phyloP scores from a whole-genome alignment of 768 basidiomycete genomes.

The Austroboletus festivus region DNA sequence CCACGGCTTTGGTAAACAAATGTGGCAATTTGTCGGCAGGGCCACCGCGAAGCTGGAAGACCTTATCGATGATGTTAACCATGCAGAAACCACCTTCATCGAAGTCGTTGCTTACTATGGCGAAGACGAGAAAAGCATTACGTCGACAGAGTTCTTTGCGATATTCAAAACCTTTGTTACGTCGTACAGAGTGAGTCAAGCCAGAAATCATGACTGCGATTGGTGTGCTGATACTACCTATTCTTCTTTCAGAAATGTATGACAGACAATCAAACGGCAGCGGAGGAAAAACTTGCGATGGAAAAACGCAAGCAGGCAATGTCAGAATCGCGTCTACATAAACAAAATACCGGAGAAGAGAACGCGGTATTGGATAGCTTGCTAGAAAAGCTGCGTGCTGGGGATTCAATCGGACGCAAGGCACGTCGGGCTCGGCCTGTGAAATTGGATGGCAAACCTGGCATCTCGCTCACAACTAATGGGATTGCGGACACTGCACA shows the following conservation, averaged over 20 bases:
- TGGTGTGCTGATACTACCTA: conserved; percentile 1
- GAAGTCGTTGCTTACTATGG: conserved; percentile 91
- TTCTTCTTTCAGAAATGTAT: conserved; percentile 72
- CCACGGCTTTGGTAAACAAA: conserved; percentile 83
- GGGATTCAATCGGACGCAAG: conserved; percentile 59
- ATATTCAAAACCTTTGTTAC: conserved; percentile 97
- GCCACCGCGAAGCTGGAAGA: conserved; percentile 77
- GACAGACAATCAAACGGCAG: conserved; percentile 67
- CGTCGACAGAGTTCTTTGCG: conserved; percentile 90
- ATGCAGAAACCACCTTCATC: conserved; percentile 77
- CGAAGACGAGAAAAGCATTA: conserved; percentile 85
- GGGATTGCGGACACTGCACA: conserved; percentile 42
- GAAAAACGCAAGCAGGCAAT: conserved; percentile 69
- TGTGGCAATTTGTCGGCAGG: conserved; percentile 85
- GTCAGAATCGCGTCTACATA: conserved; percentile 58
- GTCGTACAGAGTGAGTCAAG: conserved; percentile 70
- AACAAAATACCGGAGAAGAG: conserved; percentile 58
- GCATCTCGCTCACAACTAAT: conserved; percentile 17
- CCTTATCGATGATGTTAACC: conserved; percentile 80
- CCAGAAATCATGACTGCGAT: not conserved
- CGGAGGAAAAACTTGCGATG: conserved; percentile 63
- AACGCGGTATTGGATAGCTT: conserved; percentile 61
- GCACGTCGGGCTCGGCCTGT: conserved; percentile 45
- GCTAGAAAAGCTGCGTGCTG: conserved; percentile 68
- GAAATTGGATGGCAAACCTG: conserved; percentile 34